Percentiles rank a stretch among this genome's conserved stretches.
These are phyloP conservation scores for Apocynum venetum DNA, from an alignment of 257 asterid genomes.

Conservation along the genomic window DNA sequence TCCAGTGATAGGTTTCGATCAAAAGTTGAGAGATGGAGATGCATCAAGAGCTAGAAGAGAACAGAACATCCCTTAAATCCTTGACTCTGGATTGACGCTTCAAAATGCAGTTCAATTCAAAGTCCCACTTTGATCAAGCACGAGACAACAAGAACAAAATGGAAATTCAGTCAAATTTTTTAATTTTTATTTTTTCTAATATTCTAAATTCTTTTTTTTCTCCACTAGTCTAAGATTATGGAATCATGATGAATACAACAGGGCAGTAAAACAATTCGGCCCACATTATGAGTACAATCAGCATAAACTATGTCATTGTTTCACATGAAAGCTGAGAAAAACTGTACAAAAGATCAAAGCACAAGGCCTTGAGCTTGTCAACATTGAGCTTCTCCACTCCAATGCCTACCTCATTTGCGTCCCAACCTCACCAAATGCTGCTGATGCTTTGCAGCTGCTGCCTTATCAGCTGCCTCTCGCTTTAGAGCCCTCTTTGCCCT, in stretches of 20 bases:
- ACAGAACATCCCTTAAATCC: no score
- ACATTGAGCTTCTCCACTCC: background rate
- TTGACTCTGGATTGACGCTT: no score
- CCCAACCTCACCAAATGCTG: constrained; percentile 58
- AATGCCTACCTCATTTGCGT: constrained; percentile 20
- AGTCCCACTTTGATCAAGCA: no score
- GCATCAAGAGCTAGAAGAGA: no score
- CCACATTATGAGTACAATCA: constrained; percentile 7
- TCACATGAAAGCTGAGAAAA: constrained; percentile 10
- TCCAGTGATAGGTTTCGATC: no score
- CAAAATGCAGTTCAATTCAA: no score
- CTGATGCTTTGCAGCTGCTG: constrained; percentile 70
- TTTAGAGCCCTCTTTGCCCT: constrained; percentile 79
- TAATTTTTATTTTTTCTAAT: no score
- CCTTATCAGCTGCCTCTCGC: constrained; percentile 79
- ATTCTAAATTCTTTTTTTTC: no score
- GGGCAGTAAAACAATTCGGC: constrained; percentile 7
- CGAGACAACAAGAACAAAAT: no score
- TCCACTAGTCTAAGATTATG: background rate
- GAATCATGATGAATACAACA: background rate
- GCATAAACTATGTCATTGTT: background rate
- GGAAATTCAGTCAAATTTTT: no score
- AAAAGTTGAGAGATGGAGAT: no score
- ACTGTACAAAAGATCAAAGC: constrained; percentile 17
- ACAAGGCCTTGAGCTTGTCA: background rate